A percentile compares a stretch with the other conserved stretches of the same genome.
Conservation (phyloP, 2,329 filamentous ascomycete genomes). For the Penicillium crustosum region DNA sequence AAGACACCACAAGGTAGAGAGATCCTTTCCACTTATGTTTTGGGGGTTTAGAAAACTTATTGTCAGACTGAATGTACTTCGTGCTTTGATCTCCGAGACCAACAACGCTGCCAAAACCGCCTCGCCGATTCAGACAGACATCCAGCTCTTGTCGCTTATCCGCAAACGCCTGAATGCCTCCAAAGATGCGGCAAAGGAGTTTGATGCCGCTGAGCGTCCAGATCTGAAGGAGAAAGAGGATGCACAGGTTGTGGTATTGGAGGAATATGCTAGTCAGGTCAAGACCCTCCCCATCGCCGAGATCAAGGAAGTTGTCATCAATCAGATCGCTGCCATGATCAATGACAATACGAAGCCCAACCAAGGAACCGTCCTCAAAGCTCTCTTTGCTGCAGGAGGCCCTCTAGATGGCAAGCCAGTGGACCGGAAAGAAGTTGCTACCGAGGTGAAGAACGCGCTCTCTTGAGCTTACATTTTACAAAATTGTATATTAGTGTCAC, state of each 20-base stretch:
- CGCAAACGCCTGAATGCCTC: conserved; percentile 43
- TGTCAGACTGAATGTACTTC: conserved; percentile 48
- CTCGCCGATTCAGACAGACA: conserved; percentile 47
- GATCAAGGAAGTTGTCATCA: conserved; percentile 38
- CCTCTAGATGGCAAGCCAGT: conserved; percentile 46
- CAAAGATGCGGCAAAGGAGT: conserved; percentile 45
- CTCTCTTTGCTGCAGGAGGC: conserved; percentile 43
- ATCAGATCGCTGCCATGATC: conserved; percentile 38
- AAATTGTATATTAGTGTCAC: conserved; percentile 27
- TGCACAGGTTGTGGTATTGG: conserved; percentile 44
- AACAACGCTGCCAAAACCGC: conserved; percentile 51
- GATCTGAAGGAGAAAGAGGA: conserved; percentile 50
- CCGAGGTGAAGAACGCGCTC: conserved; percentile 40
- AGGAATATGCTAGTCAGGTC: conserved; percentile 47
- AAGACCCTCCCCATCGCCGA: conserved; percentile 45
- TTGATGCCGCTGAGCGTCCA: conserved; percentile 40
- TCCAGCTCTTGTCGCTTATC: conserved; percentile 48
- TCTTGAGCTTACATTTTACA: conserved; percentile 16
- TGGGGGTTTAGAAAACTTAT: neutral
- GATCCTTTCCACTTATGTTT: neutral
- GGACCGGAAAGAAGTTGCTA: conserved; percentile 44
- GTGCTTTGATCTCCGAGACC: conserved; percentile 50
- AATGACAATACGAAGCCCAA: conserved; percentile 38
- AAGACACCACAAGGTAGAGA: conserved; percentile 47
- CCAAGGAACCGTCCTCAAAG: conserved; percentile 44